Percentiles rank a stretch among this genome's conserved stretches.
Conservation (phyloP, 192 early-diverging fungal genomes). For the Coemansia sp. region DNA sequence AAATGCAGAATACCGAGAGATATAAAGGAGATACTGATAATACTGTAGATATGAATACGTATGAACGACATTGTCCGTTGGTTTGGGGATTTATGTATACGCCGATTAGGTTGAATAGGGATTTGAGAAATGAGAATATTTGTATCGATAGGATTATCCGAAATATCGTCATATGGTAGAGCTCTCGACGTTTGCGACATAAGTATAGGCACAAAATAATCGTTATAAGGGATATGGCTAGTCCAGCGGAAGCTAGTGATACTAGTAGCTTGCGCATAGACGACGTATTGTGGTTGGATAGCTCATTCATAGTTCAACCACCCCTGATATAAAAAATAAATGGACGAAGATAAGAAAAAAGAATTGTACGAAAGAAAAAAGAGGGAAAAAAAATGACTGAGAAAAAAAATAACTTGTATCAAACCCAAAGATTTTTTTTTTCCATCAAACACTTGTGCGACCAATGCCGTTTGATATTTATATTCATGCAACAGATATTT, state of each 20-base stretch:
- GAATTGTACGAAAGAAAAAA: background rate
- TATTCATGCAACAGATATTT: background rate
- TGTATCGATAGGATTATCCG: conserved; percentile 34
- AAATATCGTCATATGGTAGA: conserved; percentile 37
- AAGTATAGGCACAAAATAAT: conserved; percentile 16
- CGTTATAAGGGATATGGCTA: conserved; percentile 18
- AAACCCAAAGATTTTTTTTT: background rate
- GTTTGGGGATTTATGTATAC: conserved; percentile 6
- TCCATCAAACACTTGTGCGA: background rate
- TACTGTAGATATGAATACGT: conserved; percentile 23
- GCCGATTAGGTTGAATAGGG: conserved; percentile 18
- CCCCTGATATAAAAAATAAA: background rate
- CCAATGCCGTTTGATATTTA: background rate
- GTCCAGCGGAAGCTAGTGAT: conserved; percentile 8
- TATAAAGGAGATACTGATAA: conserved; percentile 26
- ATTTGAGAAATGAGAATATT: conserved; percentile 17
- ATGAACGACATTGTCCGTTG: conserved; percentile 15
- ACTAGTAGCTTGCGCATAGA: conserved; percentile 14
- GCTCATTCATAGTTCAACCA: conserved; percentile 19
- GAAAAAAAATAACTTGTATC: background rate
- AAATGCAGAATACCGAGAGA: conserved; percentile 34
- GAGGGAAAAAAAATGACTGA: background rate
- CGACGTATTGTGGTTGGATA: conserved; percentile 22
- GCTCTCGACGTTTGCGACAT: conserved; percentile 19
- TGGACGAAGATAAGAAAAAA: background rate